Evolutionary conservation across 1,139 yeast species (phyloP).

Genomic region (Lodderomyces orthopsilosis): DNA sequence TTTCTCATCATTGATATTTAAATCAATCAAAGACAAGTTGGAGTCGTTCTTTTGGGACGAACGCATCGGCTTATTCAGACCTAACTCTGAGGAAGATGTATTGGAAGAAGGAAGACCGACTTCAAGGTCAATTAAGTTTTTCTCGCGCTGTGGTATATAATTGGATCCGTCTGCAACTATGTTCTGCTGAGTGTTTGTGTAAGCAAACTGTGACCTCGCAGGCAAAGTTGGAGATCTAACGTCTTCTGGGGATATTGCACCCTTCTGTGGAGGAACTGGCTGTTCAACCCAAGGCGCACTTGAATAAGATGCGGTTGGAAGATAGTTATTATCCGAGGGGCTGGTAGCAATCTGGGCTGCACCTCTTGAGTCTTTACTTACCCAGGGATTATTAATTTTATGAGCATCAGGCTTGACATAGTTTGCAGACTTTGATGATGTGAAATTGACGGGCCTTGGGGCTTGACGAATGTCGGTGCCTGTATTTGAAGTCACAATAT

Average conservation of each 20-base stretch:
- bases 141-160: constrained; percentile 2
- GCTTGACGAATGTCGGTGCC: constrained; percentile 15
- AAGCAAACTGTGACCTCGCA: not conserved
- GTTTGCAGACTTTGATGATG: constrained; percentile 15
- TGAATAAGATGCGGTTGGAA: not conserved
- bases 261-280: not conserved
- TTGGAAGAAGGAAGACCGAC: constrained; percentile 36
- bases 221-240: constrained; percentile 2
- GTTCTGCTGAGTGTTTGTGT: not conserved
- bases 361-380: not conserved
- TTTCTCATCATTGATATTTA: constrained; percentile 25
- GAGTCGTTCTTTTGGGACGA: constrained; percentile 13
- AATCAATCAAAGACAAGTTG: constrained; percentile 32
- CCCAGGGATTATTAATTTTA: constrained; percentile 28
- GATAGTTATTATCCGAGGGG: not conserved
- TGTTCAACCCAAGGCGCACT: not conserved
- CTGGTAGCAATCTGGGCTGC: not conserved
- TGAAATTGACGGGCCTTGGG: constrained; percentile 2
- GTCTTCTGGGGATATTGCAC: constrained; percentile 3
- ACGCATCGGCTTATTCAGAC: constrained; percentile 2
- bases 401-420: constrained; percentile 6
- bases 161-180: not conserved
- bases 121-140: constrained; percentile 38
- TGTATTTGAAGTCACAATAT: not conserved
- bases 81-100: constrained; percentile 23